These are phyloP conservation scores for Parasarocladium wereldwijsianum DNA, from an alignment of 2,329 filamentous ascomycete species.

Conservation along the genomic window DNA sequence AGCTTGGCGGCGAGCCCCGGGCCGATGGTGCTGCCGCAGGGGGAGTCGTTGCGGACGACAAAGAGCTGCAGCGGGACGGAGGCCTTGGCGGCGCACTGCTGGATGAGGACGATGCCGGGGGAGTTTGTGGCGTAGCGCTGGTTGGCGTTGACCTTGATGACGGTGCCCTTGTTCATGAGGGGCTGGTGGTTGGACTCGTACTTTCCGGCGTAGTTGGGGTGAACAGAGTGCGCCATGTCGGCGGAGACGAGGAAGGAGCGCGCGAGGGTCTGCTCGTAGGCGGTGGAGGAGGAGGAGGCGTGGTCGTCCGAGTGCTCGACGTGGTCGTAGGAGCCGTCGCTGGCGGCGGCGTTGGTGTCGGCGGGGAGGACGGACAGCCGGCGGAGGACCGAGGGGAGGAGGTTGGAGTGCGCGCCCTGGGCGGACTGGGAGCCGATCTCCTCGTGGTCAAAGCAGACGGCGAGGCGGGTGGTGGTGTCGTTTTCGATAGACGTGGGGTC, in stretches of 20 bases:
- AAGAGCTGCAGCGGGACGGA: constrained; percentile 87
- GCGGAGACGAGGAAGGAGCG: constrained; percentile 90
- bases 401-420: constrained; percentile 85
- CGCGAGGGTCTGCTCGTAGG: constrained; percentile 83
- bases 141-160: constrained; percentile 98
- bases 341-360: constrained; percentile 43
- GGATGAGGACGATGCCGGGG: constrained; percentile 81
- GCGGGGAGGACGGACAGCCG: constrained; percentile 65
- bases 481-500: constrained; percentile 50
- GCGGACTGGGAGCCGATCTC: constrained; percentile 89
- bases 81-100: constrained; percentile 63
- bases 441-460: constrained; percentile 93
- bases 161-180: constrained; percentile 89
- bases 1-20: constrained; percentile 86
- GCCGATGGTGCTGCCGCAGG: constrained; percentile 91
- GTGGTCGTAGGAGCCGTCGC: constrained; percentile 44
- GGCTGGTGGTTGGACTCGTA: constrained; percentile 86
- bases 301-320: constrained; percentile 45
- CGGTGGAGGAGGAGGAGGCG: constrained; percentile 69
- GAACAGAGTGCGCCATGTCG: constrained; percentile 93
- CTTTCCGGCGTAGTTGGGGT: constrained; percentile 87
- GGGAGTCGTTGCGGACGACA: constrained; percentile 88
- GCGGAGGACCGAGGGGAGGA: constrained; percentile 74
- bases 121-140: constrained; percentile 94
- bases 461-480: constrained; percentile 74